Base-by-base conservation (phyloP, 345 rosid genomes). In the Garcia nutans region DNA sequence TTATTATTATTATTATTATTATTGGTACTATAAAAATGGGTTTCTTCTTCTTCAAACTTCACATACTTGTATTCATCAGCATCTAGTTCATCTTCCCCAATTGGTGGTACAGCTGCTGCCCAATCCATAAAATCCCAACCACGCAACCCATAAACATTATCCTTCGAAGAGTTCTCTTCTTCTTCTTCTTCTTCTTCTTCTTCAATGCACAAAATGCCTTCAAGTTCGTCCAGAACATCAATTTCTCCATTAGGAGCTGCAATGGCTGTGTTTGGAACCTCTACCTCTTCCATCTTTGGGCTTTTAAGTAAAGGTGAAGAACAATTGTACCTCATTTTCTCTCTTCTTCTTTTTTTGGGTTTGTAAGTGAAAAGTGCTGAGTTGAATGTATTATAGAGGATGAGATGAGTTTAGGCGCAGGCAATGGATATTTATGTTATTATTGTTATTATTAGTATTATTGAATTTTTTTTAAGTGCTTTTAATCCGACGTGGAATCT, bases 221-320 rank as follows among this genome's bases (percentile, higher is more conserved):
- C 81, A 26, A 85, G 17, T 68, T 77, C 86, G 31, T 80, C 85
- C 67, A 73, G 69, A 7, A 57, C 19, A 62, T 80, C 81, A 9
- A 74, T 68, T 33, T 75, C 82, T 44, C 45, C 80, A 23, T 55
- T 20, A 15, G 5, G 68, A 44, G 54, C 56, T 3, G 2, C 10
- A 44, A 54, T 41, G 24, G 24, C 15, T 65, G n/a, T 10, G 50
- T 78, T 80, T 2, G 86, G 84, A 10, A 83, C 82, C 13, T 81
- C 67, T 31, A 77, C 74, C 45, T 85, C 88, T 80, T 87, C 88
- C 73, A 74, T 75, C 75, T 83, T 83, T 3, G 90, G 88, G 83
- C 70, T 81, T 78, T 55, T 83, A 37, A 37, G 41, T 62, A 87
- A 72, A 58, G 76, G 68, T 8, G 86, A 83, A 55, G 20, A 54